phyloP scores from a whole-genome alignment of 192 early-diverging fungal genomes.

The Diversispora eburnea region DNA sequence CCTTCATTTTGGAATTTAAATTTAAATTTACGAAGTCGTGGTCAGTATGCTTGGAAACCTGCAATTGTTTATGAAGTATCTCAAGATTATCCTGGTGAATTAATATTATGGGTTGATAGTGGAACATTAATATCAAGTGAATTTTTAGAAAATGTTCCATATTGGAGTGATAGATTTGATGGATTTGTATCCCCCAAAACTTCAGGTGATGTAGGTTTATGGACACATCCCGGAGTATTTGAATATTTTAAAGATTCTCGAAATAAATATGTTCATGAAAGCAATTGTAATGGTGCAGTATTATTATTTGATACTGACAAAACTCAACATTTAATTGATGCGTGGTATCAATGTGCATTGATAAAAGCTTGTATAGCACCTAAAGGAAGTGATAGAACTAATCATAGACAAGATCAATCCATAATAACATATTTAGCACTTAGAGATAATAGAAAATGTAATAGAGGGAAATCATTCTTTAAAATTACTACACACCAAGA shows the following conservation, averaged over 20 bases:
- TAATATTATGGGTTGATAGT: slow-evolving; percentile 50
- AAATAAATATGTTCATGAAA: slow-evolving; percentile 35
- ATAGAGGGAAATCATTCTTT: background rate
- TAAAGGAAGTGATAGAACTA: slow-evolving; percentile 43
- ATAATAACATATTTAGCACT: slow-evolving; percentile 44
- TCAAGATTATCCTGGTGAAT: slow-evolving; percentile 36
- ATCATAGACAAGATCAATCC: slow-evolving; percentile 58
- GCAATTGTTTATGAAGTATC: slow-evolving; percentile 50
- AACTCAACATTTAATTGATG: slow-evolving; percentile 35
- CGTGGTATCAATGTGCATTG: slow-evolving; percentile 46
- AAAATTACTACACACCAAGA: too few species aligned
- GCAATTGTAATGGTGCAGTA: slow-evolving; percentile 52
- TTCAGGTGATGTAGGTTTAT: slow-evolving; percentile 40
- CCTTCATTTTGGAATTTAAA: slow-evolving; percentile 49
- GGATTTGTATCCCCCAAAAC: slow-evolving; percentile 54
- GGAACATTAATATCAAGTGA: slow-evolving; percentile 47
- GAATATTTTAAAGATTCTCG: slow-evolving; percentile 38
- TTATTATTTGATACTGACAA: slow-evolving; percentile 44
- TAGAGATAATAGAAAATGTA: background rate
- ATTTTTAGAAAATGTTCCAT: slow-evolving; percentile 14
- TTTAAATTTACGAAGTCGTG: slow-evolving; percentile 22
- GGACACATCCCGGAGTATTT: slow-evolving; percentile 48
- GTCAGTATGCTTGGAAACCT: slow-evolving; percentile 57
- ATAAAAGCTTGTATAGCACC: slow-evolving; percentile 51
- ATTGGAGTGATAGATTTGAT: slow-evolving; percentile 29